A percentile compares a stretch with the other conserved stretches of the same genome.
These are phyloP conservation scores for Daldinia loculata DNA, from an alignment of 495 filamentous ascomycete species.

Conservation along the genomic window DNA sequence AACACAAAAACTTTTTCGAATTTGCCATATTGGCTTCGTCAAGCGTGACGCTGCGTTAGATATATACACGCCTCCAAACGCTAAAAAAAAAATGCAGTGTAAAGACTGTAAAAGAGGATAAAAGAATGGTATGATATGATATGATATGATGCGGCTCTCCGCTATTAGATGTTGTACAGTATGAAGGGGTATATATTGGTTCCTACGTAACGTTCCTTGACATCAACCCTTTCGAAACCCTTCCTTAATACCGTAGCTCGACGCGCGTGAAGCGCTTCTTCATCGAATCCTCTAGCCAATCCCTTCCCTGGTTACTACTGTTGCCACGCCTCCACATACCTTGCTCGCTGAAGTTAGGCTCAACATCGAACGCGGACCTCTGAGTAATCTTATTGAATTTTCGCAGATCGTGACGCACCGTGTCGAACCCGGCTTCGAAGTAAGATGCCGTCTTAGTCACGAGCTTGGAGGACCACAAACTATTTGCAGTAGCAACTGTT, in stretches of 20 bases:
- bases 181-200: constrained; percentile 32
- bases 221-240: constrained; percentile 1
- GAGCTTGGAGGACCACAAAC: constrained; percentile 14
- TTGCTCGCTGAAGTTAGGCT: constrained; percentile 20
- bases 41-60: constrained; percentile 35
- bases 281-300: constrained; percentile 43
- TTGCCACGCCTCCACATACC: constrained; percentile 31
- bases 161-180: constrained; percentile 34
- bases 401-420: background rate
- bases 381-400: background rate
- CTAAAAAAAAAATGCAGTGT: constrained; percentile 15
- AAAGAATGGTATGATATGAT: constrained; percentile 22
- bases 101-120: constrained; percentile 15
- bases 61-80: constrained; percentile 10
- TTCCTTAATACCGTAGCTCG: constrained; percentile 41
- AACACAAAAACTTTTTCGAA: constrained; percentile 5
- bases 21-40: constrained; percentile 29
- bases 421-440: background rate
- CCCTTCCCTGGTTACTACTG: constrained; percentile 15
- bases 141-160: constrained; percentile 9
- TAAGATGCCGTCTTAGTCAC: background rate
- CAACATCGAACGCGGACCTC: background rate
- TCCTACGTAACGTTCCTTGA: constrained; percentile 26
- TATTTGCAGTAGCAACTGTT: background rate
- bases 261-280: constrained; percentile 42